phyloP scores from a whole-genome alignment of 2,329 filamentous ascomycete species.

The Xylaria sp. region DNA sequence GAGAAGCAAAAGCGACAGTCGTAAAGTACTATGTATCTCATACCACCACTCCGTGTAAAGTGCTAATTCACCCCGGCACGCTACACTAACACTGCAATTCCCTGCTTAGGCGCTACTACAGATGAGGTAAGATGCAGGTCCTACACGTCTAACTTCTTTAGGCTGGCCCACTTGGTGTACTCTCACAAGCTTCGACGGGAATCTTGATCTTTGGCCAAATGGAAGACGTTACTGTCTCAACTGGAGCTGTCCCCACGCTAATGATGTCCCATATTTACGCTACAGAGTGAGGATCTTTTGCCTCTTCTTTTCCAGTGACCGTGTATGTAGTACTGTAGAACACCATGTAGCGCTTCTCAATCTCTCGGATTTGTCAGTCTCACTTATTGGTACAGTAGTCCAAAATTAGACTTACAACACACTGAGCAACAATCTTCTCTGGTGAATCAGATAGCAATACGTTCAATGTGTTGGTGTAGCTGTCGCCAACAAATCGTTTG shows the following conservation, averaged over 20 bases:
- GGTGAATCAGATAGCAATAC: conserved; percentile 19
- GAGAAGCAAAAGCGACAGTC: conserved; percentile 39
- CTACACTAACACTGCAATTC: conserved; percentile 9
- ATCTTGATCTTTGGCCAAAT: background rate
- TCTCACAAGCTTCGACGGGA: background rate
- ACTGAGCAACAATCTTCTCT: background rate
- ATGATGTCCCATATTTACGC: background rate
- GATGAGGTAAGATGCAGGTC: conserved; percentile 6
- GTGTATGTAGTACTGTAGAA: background rate
- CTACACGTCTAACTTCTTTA: conserved; percentile 13
- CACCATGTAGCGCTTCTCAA: conserved; percentile 1
- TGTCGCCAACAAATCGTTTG: conserved; percentile 27
- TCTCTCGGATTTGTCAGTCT: conserved; percentile 29
- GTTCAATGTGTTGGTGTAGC: conserved; percentile 21
- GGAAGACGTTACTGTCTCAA: too few relatives aligned
- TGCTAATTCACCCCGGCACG: conserved; percentile 10
- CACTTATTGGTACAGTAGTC: conserved; percentile 1
- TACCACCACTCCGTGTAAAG: conserved; percentile 22
- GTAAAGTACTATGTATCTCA: conserved; percentile 21
- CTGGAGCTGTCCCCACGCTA: conserved; percentile 1
- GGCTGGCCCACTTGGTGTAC: conserved; percentile 4
- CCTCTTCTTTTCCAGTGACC: background rate
- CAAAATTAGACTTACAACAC: conserved; percentile 9
- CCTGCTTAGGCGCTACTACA: conserved; percentile 26
- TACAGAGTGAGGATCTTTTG: background rate